Evolutionary conservation across 2,329 filamentous ascomycete species (phyloP).

Genomic region (Ascocoryne sarcoides): DNA sequence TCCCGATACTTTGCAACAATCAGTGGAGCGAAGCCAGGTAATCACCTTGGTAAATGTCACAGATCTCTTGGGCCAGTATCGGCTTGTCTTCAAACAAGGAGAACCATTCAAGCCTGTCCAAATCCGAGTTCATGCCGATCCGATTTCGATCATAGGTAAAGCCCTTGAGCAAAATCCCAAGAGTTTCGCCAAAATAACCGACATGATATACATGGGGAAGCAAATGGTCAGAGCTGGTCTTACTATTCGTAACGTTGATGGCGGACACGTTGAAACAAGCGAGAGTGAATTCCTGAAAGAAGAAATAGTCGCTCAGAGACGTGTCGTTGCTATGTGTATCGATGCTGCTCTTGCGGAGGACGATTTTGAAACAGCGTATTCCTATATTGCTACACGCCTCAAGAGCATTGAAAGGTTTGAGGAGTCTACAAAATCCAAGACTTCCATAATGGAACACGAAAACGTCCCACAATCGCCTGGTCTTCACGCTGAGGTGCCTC

Average conservation of each 20-base stretch:
- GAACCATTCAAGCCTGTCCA: slow-evolving; percentile 73
- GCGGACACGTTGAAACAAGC: not conserved
- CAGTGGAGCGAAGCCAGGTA: slow-evolving; percentile 44
- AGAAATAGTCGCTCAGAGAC: slow-evolving; percentile 44
- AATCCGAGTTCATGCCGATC: slow-evolving; percentile 68
- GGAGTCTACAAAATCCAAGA: slow-evolving; percentile 14
- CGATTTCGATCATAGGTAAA: slow-evolving; percentile 62
- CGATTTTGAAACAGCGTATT: slow-evolving; percentile 81
- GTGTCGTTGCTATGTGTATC: slow-evolving; percentile 73
- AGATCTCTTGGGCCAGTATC: slow-evolving; percentile 67
- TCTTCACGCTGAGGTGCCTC: slow-evolving; percentile 19
- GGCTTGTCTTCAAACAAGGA: slow-evolving; percentile 68
- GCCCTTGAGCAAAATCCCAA: slow-evolving; percentile 67
- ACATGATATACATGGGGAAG: slow-evolving; percentile 59
- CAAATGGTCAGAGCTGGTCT: slow-evolving; percentile 57
- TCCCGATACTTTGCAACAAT: slow-evolving; percentile 44
- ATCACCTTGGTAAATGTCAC: slow-evolving; percentile 63
- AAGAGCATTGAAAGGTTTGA: slow-evolving; percentile 31
- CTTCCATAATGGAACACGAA: slow-evolving; percentile 12
- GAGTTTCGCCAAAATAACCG: slow-evolving; percentile 66
- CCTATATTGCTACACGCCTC: slow-evolving; percentile 67
- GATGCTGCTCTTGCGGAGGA: slow-evolving; percentile 68
- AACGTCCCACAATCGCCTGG: too few relatives aligned
- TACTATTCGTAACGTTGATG: slow-evolving; percentile 19
- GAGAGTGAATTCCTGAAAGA: slow-evolving; percentile 13